phyloP scores from a whole-genome alignment of 176 grass and related monocot genomes.

The Oryza brachyantha region DNA sequence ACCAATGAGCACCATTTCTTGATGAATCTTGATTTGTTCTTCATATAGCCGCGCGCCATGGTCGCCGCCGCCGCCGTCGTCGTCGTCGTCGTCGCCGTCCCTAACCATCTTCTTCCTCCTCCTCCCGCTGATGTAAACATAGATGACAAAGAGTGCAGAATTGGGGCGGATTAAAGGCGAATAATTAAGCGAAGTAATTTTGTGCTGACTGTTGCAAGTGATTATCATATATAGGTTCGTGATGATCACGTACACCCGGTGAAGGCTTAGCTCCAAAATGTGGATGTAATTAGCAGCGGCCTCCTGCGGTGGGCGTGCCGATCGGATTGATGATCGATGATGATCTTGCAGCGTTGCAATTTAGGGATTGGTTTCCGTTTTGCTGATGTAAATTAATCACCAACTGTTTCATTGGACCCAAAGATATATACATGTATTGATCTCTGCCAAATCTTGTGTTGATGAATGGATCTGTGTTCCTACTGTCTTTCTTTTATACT shows the following conservation, averaged over 20 bases:
- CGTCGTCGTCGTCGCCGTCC: conserved; percentile 11
- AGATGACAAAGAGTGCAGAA: conserved; percentile 29
- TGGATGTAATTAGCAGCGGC: conserved; percentile 38
- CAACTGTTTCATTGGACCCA: conserved; percentile 7
- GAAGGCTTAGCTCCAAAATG: background rate
- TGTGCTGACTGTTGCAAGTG: conserved; percentile 41
- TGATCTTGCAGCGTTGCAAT: conserved; percentile 13
- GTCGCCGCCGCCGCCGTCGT: background rate
- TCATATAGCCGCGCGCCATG: background rate
- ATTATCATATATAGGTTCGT: conserved; percentile 3
- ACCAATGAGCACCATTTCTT: conserved; percentile 41
- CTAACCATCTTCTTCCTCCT: conserved; percentile 16
- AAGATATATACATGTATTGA: conserved; percentile 8
- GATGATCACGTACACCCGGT: background rate
- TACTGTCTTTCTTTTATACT: background rate
- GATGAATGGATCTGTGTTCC: background rate
- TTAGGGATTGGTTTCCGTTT: conserved; percentile 29
- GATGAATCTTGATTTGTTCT: conserved; percentile 36
- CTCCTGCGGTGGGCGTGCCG: background rate
- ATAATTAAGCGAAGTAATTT: conserved; percentile 28
- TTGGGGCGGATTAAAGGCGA: background rate
- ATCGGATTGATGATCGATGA: background rate
- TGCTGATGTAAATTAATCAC: conserved; percentile 22
- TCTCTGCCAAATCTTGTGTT: background rate
- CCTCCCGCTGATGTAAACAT: conserved; percentile 24